Evolutionary conservation across 306 rosid genomes (phyloP), one percentile per base, ranked within the genome.

Genomic region (Vigna mungo): DNA sequence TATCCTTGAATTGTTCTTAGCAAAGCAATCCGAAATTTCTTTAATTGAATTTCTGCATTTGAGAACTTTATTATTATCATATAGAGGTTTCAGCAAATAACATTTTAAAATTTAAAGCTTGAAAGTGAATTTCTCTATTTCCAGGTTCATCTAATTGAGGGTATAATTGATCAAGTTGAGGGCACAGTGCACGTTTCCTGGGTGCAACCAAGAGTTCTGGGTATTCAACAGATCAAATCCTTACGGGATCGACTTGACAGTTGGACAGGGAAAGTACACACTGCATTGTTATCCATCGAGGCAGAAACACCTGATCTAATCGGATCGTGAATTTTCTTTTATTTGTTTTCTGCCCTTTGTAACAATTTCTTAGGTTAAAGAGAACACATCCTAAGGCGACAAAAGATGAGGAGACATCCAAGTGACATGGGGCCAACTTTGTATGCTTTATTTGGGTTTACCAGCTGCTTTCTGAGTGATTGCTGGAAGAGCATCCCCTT

Each of bases 101-200:
- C 43, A 5, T 13, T 51, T 53, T 15, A 17, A 62, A 36, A 53
- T 75, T 37, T 14, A 13, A 27, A 61, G 39, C 27, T 64, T 36
- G 3, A 80, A 44, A 49, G 13, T 82, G 77, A 47, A 41, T 44
- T 15, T 5, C 12, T 55, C 8, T 12, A 2, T 36, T 41, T 81
- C 79, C 97, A 96, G 99, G 98, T 96, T 87, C 99, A 93, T 87
- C 87, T 96, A 85, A 96, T 96, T 39, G 98, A 96, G 87, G 98
- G 99, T 73, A 93, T 92, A 73, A 92, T 96, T 17, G 98, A 96
- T 84, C 98, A 96, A 86, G 99, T 92, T 20, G 98, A 92, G 21
- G 97, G 91, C 62, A 93, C 98, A 0, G 97, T 96, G 51, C 97
- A 96, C 39, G 97, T 96, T 78, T 91, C 99, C 13, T 96, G 97